A percentile compares a stretch with the other conserved stretches of the same genome.
Conservation (phyloP, 495 filamentous ascomycete species). For the Penicillium simplicissimum region DNA sequence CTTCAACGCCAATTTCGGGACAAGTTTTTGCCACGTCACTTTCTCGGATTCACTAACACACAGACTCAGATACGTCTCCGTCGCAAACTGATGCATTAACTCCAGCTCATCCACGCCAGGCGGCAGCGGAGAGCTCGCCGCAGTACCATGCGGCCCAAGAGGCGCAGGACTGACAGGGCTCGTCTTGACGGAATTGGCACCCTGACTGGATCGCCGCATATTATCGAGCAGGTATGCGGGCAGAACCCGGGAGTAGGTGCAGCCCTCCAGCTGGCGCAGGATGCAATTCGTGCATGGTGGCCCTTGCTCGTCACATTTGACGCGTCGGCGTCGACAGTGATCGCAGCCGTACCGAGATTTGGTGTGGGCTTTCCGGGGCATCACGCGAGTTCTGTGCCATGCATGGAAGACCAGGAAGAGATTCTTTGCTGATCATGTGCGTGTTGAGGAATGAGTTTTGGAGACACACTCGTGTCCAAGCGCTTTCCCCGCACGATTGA, state of each 20-base stretch:
- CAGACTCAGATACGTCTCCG: slow-evolving; percentile 16
- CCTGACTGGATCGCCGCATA: not conserved
- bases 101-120: slow-evolving; percentile 11
- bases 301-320: slow-evolving; percentile 41
- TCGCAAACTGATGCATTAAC: slow-evolving; percentile 22
- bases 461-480: not conserved
- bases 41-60: slow-evolving; percentile 26
- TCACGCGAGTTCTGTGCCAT: not conserved
- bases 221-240: not conserved
- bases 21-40: slow-evolving; percentile 31
- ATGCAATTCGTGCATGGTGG: slow-evolving; percentile 33
- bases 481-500: not conserved
- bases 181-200: not conserved
- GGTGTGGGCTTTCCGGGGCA: slow-evolving; percentile 35
- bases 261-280: slow-evolving; percentile 23
- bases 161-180: not conserved
- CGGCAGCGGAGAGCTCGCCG: not conserved
- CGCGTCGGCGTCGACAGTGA: slow-evolving; percentile 49
- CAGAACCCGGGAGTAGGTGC: slow-evolving; percentile 25
- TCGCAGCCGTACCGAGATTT: slow-evolving; percentile 53
- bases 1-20: slow-evolving; percentile 44
- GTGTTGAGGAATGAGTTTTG: not conserved
- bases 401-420: slow-evolving; percentile 6
- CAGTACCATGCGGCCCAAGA: not conserved
- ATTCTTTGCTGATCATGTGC: not conserved